A percentile compares a stretch with the other conserved stretches of the same genome.
phyloP scores from a whole-genome alignment of 495 filamentous ascomycete genomes.

The Barbatosphaeria neglecta region DNA sequence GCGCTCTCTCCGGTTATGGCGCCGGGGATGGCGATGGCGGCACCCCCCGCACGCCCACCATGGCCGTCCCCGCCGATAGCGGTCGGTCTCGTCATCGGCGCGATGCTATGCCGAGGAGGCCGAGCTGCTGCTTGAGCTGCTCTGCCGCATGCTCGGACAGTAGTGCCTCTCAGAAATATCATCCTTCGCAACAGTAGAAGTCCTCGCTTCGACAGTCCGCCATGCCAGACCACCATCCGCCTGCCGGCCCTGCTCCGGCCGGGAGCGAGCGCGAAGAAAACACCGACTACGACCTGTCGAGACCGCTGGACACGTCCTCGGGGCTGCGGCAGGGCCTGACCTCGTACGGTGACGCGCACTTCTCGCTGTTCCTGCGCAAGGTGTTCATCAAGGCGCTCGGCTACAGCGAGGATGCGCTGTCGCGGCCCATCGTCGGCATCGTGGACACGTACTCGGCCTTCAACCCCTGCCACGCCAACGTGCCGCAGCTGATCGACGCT shows the following conservation, averaged over 20 bases:
- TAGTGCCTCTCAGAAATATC: neutral
- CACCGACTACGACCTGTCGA: conserved; percentile 42
- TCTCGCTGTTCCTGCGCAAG: conserved; percentile 58
- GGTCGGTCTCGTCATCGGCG: neutral
- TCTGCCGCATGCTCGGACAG: too few species aligned
- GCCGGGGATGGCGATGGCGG: too few species aligned
- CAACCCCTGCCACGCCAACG: conserved; percentile 59
- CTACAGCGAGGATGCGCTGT: conserved; percentile 55
- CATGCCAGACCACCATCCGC: neutral
- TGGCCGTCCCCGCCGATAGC: neutral
- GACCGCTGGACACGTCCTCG: conserved; percentile 30
- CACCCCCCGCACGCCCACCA: neutral
- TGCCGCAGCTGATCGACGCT: conserved; percentile 56
- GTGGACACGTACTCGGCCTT: conserved; percentile 56
- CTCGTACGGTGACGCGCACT: conserved; percentile 59
- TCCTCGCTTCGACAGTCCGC: neutral
- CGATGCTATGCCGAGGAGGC: neutral
- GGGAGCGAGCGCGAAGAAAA: neutral
- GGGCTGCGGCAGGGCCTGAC: conserved; percentile 50
- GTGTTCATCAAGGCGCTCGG: conserved; percentile 61
- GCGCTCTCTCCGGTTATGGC: neutral
- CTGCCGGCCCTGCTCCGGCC: neutral
- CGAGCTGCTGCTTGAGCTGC: too few species aligned
- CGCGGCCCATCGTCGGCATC: conserved; percentile 52
- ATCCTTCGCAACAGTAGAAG: neutral